Base-by-base conservation (phyloP, 163 green algal species). In the Scenedesmus sp. region DNA sequence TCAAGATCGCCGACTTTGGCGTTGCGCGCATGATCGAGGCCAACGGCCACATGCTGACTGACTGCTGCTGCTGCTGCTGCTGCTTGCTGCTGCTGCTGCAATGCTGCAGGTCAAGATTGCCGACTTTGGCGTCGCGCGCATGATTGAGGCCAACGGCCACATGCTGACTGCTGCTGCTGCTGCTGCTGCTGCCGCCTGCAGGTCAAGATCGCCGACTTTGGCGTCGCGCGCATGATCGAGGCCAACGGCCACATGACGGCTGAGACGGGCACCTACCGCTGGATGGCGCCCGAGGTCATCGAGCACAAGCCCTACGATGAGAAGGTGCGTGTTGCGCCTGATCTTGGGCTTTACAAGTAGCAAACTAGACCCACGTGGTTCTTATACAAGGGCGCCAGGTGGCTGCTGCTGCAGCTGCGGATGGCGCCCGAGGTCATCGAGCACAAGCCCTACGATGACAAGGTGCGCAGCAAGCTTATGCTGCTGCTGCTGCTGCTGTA, bases 351-450 rank as follows among this genome's bases (percentile, higher is more conserved):
- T 26, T 26, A 26, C 26, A 26, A 26, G 26, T 26, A 26, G 26
- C 26, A 26, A 26, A 26, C 26, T 26, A 26, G 26, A 26, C 26
- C 26, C 26, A 26, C 26, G 26, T 26, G 26, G 26, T 26, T 26
- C 26, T 26, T 26, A 26, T 26, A 26, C 26, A 26, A 26, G 26
- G 26, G 26, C 26, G 26, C 26, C 26, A 26, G 26, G 26, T 26
- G 26, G 26, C 26, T 26, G 26, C 26, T 26, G 26, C 26, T 26
- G 26, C 26, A 26, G 26, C 26, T 26, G 26, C 26, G 98, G 98
- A 99, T 99, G 98, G 98, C 98, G 5, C 98, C 98, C 2, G 98
- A 99, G 94, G 98, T 99, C 26, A 99, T 99, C 85, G 98, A 99
- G 95, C 98, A 99, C 96, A 97, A 97, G 93, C 96, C 97, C 0